Conservation (phyloP, 179 eudicot genomes). For the Silene coronaria region DNA sequence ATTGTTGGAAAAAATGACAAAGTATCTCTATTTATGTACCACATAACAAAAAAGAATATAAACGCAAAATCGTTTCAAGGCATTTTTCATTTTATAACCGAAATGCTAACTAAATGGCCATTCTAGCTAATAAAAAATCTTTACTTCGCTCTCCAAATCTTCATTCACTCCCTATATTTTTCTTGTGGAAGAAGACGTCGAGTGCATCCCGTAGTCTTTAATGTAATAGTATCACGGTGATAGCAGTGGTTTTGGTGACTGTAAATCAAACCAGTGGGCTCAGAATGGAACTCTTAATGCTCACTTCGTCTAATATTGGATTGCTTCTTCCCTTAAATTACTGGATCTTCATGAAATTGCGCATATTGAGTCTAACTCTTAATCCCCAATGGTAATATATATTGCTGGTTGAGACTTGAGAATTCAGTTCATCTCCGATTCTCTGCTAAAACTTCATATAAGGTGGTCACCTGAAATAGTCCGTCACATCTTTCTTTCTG, state of each 20-base stretch:
- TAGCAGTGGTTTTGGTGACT: too few relatives aligned
- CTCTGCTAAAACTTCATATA: background rate
- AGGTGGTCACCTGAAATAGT: background rate
- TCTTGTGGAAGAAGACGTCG: background rate
- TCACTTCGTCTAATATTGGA: background rate
- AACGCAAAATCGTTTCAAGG: too few relatives aligned
- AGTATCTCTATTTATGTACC: too few relatives aligned
- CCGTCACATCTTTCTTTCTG: too few relatives aligned
- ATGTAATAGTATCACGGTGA: too few relatives aligned
- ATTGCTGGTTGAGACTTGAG: background rate
- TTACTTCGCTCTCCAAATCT: too few relatives aligned
- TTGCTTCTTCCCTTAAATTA: background rate
- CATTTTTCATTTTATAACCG: too few relatives aligned
- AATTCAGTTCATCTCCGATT: background rate
- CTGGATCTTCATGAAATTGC: background rate
- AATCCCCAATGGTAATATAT: background rate
- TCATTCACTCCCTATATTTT: background rate
- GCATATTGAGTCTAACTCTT: background rate
- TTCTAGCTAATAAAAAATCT: too few relatives aligned
- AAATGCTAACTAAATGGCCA: too few relatives aligned
- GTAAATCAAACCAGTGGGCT: too few relatives aligned
- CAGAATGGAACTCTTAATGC: background rate
- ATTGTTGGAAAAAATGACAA: background rate
- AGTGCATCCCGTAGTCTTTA: constrained; percentile 3
- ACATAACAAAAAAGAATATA: too few relatives aligned